Evolutionary conservation across 352 stramenopile genomes (phyloP), one percentile per base, ranked within the genome.

Genomic region (Elongisporangium anandrum): DNA sequence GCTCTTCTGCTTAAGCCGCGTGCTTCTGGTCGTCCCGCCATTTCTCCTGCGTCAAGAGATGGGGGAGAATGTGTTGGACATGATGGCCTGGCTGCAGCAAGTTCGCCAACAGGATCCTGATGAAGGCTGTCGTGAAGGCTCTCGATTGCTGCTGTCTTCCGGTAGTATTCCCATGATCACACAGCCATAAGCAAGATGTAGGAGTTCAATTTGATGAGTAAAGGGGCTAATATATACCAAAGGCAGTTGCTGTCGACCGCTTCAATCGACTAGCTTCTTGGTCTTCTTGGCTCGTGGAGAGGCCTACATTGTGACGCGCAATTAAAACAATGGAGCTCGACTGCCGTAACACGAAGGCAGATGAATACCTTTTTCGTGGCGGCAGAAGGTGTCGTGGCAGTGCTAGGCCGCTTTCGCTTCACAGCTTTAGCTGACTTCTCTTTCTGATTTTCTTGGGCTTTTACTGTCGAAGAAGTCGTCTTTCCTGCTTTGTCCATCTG

Each of bases 1-100:
- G 26, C 52, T 91, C 19, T 93, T 85, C 41, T 72, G 70, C 53
- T 56, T 90, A n/a, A 91, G 83, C 60, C 83, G 81, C 52, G 77
- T 90, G 54, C 55, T 93, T 47, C 58, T 93, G 2, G 77, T 89
- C 3, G 73, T 79, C 19, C 72, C 83, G 16, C 70, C 83, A 17
- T 72, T 74, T 21, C 48, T 93, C 17, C 47, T 91, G 54, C 65
- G 68, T 0, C 81, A 87, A 49, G 81, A 92, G 34, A 63, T 81
- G 24, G 75, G 77, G 2, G 66, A 85, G 2, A 60, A 66, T 20
- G 51, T 90, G 8, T 55, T 69, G 8, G 60, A 87, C 17, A 64
- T 91, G 20, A 64, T 71, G 13, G 65, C 65, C 0, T 93, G 83
- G 83, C 67, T 93, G 17, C 68, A 68, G 51, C 61, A 83, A 4